Base-by-base conservation (phyloP, 2,329 filamentous ascomycete genomes). In the Nemania bipapillata region DNA sequence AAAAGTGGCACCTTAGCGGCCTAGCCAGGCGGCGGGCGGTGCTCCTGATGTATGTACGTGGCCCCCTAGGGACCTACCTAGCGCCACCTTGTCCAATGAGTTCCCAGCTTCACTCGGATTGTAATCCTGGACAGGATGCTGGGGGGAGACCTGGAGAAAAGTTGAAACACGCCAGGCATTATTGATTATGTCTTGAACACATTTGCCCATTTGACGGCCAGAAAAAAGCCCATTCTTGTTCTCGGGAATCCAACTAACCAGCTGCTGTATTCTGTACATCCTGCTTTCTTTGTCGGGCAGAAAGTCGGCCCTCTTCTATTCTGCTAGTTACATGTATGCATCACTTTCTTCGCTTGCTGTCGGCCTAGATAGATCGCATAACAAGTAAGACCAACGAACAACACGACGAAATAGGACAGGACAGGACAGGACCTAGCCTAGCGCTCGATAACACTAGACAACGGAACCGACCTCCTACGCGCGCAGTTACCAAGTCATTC, bases 131-230 rank as follows among this genome's bases (percentile, higher is more conserved):
- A 52, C 24, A 37, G 50, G 52, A 57, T 63, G 11, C 61, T 49
- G 59, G 49, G 57, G 42, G 40, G 47, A 50, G 28, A 52, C 66
- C 66, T 69, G 63, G 52, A 63, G 62, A n/a, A 69, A 58, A 63
- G 69, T 70, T 69, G 66, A 69, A 70, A 70, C 69, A 69, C 57
- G 62, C 65, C 69, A 60, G 62, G 60, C 52, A 56, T 56, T 68
- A 49, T 58, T 66, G 66, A 32, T 69, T 59, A n/a, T 63, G 47
- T 65, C 53, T 52, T 64, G 47, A 47, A 54, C 60, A 24, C 45
- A 49, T 56, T 69, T 45, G 45, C 37, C 35, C 26, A 37, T n/a
- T 52, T 26, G 35, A 30, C 7, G 45, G 45, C 28, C 42, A 60
- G 56, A 65, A 35, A 60, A 49, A 60, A 45, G 50, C 60, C 40